Evolutionary conservation across 1,139 yeast genomes (phyloP).

Genomic region (Scheffersomyces insectosa): DNA sequence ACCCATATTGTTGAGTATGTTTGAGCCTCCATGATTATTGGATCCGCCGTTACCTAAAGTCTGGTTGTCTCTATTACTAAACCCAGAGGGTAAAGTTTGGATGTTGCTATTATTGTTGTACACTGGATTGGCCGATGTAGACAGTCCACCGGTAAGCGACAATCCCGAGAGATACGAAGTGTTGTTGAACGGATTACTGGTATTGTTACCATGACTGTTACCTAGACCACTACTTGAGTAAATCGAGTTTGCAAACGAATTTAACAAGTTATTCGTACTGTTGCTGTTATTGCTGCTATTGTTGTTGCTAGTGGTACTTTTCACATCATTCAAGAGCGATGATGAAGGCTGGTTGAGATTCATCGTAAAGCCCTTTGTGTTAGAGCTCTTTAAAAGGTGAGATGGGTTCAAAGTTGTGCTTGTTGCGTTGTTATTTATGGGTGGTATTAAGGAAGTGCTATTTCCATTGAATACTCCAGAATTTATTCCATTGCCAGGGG

Average conservation of each 20-base stretch:
- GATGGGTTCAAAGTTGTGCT: slow-evolving; percentile 12
- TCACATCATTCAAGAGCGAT: slow-evolving; percentile 3
- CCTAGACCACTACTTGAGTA: not conserved
- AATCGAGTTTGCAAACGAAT: not conserved
- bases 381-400: slow-evolving; percentile 8
- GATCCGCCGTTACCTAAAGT: not conserved
- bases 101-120: not conserved
- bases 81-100: not conserved
- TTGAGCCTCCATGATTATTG: not conserved
- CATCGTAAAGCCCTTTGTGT: slow-evolving; percentile 6
- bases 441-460: slow-evolving; percentile 8
- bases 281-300: not conserved
- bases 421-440: slow-evolving; percentile 4
- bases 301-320: slow-evolving; percentile 1
- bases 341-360: slow-evolving; percentile 4
- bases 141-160: slow-evolving; percentile 1
- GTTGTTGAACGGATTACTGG: slow-evolving; percentile 6
- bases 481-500: slow-evolving; percentile 6
- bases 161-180: slow-evolving; percentile 9
- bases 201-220: not conserved
- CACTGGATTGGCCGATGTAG: not conserved
- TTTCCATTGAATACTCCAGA: not conserved
- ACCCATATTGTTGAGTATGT: slow-evolving; percentile 8
- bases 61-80: not conserved
- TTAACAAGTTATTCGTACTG: not conserved